Percentiles rank a stretch among this genome's conserved stretches.
Conservation (phyloP, 129 eudicot genomes). For the Tanacetum coccineum region DNA sequence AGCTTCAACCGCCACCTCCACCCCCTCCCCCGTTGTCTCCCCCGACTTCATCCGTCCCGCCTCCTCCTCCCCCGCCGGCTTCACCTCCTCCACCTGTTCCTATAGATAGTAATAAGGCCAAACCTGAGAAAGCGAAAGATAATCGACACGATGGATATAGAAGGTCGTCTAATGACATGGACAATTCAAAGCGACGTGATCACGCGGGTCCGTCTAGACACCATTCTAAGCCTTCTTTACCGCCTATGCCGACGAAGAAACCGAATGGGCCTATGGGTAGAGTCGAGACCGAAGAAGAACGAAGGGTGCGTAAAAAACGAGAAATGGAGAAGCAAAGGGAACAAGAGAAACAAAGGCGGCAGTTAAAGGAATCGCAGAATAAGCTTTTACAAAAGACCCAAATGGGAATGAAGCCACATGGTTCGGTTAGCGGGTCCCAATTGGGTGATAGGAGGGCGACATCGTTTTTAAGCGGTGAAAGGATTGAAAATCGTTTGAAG, state of each 20-base stretch:
- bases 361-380: conserved; percentile 64
- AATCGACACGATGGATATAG: conserved; percentile 38
- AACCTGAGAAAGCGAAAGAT: conserved; percentile 29
- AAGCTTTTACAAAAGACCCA: conserved; percentile 69
- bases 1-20: conserved; percentile 48
- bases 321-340: conserved; percentile 79
- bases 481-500: conserved; percentile 86
- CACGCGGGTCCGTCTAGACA: conserved; percentile 41
- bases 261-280: conserved; percentile 51
- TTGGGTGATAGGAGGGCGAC: conserved; percentile 81
- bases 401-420: conserved; percentile 61
- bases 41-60: conserved; percentile 49
- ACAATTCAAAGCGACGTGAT: conserved; percentile 21
- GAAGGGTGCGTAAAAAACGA: conserved; percentile 74
- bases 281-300: conserved; percentile 85
- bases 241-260: conserved; percentile 45
- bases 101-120: conserved; percentile 5
- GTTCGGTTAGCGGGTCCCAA: conserved; percentile 73
- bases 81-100: conserved; percentile 66
- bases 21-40: conserved; percentile 52
- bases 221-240: conserved; percentile 50
- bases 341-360: conserved; percentile 71
- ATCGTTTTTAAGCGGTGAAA: conserved; percentile 64
- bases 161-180: conserved; percentile 24
- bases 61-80: conserved; percentile 57